Conservation (phyloP, 805 yeast species). For the Kregervanrija fluxuum region DNA sequence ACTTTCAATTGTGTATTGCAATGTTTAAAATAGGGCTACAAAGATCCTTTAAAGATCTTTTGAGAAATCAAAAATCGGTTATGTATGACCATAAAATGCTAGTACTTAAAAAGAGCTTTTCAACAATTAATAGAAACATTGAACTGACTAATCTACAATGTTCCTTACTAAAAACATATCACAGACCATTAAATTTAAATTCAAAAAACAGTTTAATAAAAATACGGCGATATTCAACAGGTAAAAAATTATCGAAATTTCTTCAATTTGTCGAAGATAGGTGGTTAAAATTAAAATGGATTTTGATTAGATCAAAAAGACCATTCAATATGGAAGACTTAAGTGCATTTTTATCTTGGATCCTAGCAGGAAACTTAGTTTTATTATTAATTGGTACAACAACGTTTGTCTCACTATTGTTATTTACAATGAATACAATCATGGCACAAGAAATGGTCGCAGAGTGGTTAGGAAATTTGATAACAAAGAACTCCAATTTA, state of each 20-base stretch:
- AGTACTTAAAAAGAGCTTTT: too few species aligned
- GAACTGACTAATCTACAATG: too few species aligned
- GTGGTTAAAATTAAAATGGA: conserved; percentile 51
- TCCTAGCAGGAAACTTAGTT: conserved; percentile 78
- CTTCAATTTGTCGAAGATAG: conserved; percentile 1
- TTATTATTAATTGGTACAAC: conserved; percentile 85
- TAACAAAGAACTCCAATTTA: conserved; percentile 76
- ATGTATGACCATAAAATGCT: too few species aligned
- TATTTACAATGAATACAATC: conserved; percentile 73
- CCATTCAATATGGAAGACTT: conserved; percentile 92
- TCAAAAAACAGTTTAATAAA: too few species aligned
- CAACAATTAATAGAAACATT: too few species aligned
- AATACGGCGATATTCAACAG: not conserved
- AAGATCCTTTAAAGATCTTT: too few species aligned
- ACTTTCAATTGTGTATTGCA: too few species aligned
- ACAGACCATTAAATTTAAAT: too few species aligned
- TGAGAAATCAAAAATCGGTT: too few species aligned
- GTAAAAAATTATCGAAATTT: conserved; percentile 1
- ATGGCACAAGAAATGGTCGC: conserved; percentile 89
- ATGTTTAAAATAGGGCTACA: too few species aligned
- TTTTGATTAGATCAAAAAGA: conserved; percentile 62
- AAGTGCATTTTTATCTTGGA: conserved; percentile 86
- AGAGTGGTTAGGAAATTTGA: conserved; percentile 66
- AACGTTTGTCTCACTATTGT: conserved; percentile 75
- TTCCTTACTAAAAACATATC: too few species aligned